phyloP scores from a whole-genome alignment of 2,329 filamentous ascomycete genomes.

The Aspergillus sp. region DNA sequence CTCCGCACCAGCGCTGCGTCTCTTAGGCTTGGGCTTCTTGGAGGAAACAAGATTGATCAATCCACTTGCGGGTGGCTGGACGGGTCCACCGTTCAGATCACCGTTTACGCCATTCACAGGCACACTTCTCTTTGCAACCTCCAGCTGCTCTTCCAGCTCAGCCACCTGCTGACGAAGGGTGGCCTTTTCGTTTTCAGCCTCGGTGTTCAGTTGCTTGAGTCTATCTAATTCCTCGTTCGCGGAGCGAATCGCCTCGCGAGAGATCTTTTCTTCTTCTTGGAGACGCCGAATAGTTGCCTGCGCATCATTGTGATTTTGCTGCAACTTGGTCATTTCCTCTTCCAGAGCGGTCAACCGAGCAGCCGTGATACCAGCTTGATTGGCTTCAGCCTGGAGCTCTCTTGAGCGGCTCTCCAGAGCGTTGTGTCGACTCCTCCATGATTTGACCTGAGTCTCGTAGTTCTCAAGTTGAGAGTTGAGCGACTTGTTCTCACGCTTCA shows the following conservation, averaged over 20 bases:
- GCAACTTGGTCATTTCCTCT: conserved; percentile 90
- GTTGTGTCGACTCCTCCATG: conserved; percentile 90
- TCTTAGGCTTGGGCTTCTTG: conserved; percentile 82
- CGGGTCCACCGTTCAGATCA: conserved; percentile 64
- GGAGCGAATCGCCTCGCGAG: conserved; percentile 76
- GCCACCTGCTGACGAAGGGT: conserved; percentile 82
- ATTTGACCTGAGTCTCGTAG: conserved; percentile 94
- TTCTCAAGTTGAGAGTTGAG: conserved; percentile 86
- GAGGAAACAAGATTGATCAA: conserved; percentile 96
- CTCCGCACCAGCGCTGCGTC: conserved; percentile 86
- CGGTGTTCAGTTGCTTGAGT: conserved; percentile 70
- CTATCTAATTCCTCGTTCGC: conserved; percentile 80
- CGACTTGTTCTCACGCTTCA: conserved; percentile 93
- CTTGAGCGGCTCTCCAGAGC: conserved; percentile 85
- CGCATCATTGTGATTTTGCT: conserved; percentile 86
- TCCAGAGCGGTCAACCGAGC: conserved; percentile 90
- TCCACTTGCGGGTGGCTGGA: conserved; percentile 62
- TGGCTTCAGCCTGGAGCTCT: conserved; percentile 93
- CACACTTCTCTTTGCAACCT: conserved; percentile 74
- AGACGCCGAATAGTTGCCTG: conserved; percentile 86
- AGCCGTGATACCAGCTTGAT: conserved; percentile 93
- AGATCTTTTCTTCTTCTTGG: conserved; percentile 86
- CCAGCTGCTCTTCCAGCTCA: conserved; percentile 89
- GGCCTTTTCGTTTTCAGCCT: conserved; percentile 80
- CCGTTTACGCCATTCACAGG: conserved; percentile 64